These are phyloP conservation scores for Backusella luteola DNA, from an alignment of 192 early-diverging fungal species.

Conservation along the genomic window DNA sequence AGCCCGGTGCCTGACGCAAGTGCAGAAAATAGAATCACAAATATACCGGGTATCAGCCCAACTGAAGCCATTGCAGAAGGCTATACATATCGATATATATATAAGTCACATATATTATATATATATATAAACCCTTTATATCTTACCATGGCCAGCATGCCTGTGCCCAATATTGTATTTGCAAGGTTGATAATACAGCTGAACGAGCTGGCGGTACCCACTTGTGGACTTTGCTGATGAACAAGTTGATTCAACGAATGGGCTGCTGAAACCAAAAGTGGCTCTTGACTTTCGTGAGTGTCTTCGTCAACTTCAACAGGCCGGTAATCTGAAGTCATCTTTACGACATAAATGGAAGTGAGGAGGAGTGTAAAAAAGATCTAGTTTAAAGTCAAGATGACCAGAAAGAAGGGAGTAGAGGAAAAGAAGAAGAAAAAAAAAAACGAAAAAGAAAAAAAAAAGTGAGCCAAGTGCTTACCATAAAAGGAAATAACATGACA, in stretches of 20 bases:
- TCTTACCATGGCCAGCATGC: slow-evolving; percentile 94
- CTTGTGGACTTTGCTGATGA: background rate
- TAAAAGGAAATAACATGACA: background rate
- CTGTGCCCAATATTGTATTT: slow-evolving; percentile 96
- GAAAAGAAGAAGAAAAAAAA: background rate
- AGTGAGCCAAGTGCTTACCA: no score
- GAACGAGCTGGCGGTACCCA: slow-evolving; percentile 60
- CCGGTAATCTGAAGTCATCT: slow-evolving; percentile 1
- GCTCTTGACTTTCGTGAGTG: background rate
- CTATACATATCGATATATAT: slow-evolving; percentile 42
- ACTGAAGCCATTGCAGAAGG: slow-evolving; percentile 83
- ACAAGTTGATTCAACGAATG: background rate
- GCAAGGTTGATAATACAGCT: slow-evolving; percentile 81
- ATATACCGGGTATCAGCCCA: slow-evolving; percentile 79
- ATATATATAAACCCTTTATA: no score
- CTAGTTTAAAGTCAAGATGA: no score
- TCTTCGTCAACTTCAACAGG: background rate
- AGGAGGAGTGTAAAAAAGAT: background rate
- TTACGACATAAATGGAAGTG: background rate
- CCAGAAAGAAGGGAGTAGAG: no score
- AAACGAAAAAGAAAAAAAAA: background rate
- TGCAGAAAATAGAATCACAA: slow-evolving; percentile 79
- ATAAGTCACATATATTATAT: no score
- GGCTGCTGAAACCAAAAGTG: background rate
- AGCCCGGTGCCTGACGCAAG: slow-evolving; percentile 78